phyloP scores from a whole-genome alignment of 192 early-diverging fungal genomes.

The Coemansia reversa region DNA sequence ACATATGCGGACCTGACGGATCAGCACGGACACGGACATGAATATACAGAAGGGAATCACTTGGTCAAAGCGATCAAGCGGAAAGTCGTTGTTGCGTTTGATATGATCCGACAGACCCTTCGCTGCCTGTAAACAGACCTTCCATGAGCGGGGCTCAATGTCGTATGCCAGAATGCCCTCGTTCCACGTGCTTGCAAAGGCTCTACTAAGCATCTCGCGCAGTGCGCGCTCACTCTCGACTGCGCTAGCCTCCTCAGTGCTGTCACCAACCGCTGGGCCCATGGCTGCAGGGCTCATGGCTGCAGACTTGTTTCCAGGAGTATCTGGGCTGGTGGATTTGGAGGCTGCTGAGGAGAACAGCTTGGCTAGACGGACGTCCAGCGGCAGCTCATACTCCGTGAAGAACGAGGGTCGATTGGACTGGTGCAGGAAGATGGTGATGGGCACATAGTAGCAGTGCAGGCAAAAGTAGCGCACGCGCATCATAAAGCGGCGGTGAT shows the following conservation, averaged over 20 bases:
- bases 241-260: conserved; percentile 11
- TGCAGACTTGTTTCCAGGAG: not conserved
- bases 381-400: conserved; percentile 53
- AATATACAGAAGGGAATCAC: conserved; percentile 56
- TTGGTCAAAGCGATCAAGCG: conserved; percentile 52
- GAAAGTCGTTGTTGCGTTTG: conserved; percentile 46
- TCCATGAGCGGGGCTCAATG: conserved; percentile 39
- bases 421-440: conserved; percentile 49
- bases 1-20: conserved; percentile 48
- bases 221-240: conserved; percentile 36
- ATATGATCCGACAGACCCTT: conserved; percentile 44
- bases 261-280: not conserved
- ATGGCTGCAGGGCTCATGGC: not conserved
- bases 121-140: conserved; percentile 26
- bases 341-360: not conserved
- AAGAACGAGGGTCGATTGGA: conserved; percentile 53
- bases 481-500: conserved; percentile 57
- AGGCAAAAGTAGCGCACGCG: conserved; percentile 54
- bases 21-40: conserved; percentile 50
- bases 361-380: conserved; percentile 18
- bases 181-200: conserved; percentile 53
- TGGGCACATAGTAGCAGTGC: conserved; percentile 55
- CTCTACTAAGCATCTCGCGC: conserved; percentile 44
- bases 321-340: not conserved
- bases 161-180: conserved; percentile 49